phyloP scores from a whole-genome alignment of 129 eudicot genomes.

The Ambrosia artemisiifolia region DNA sequence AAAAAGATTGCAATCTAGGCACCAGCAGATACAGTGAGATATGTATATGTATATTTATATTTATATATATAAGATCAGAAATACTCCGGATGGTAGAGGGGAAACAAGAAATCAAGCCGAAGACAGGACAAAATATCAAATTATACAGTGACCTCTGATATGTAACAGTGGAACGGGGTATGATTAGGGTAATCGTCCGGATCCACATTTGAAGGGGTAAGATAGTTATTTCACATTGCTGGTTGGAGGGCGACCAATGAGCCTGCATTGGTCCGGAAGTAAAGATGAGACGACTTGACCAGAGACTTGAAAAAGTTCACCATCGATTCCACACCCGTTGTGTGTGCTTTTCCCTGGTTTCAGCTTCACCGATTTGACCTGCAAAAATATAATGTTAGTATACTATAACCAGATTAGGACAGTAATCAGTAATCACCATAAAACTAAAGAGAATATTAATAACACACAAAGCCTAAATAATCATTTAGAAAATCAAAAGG shows the following conservation, averaged over 20 bases:
- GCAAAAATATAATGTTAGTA: slow-evolving; percentile 21
- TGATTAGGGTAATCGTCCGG: slow-evolving; percentile 8
- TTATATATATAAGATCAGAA: slow-evolving; percentile 20
- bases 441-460: too few species aligned
- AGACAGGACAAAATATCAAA: slow-evolving; percentile 19
- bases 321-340: slow-evolving; percentile 94
- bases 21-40: slow-evolving; percentile 33
- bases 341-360: slow-evolving; percentile 81
- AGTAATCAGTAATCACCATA: too few species aligned
- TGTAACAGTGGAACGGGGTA: slow-evolving; percentile 24
- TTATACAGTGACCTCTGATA: slow-evolving; percentile 37
- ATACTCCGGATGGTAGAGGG: slow-evolving; percentile 10
- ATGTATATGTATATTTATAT: slow-evolving; percentile 16
- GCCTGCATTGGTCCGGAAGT: slow-evolving; percentile 93
- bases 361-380: slow-evolving; percentile 86
- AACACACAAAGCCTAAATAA: too few species aligned
- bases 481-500: too few species aligned
- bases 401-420: too few species aligned
- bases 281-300: slow-evolving; percentile 79
- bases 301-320: slow-evolving; percentile 74
- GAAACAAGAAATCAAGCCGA: slow-evolving; percentile 25
- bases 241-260: slow-evolving; percentile 67
- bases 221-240: slow-evolving; percentile 38
- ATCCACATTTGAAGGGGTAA: slow-evolving; percentile 16
- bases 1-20: slow-evolving; percentile 31